Base-by-base conservation (phyloP, 2,329 filamentous ascomycete genomes). In the Raffaelea arxii region DNA sequence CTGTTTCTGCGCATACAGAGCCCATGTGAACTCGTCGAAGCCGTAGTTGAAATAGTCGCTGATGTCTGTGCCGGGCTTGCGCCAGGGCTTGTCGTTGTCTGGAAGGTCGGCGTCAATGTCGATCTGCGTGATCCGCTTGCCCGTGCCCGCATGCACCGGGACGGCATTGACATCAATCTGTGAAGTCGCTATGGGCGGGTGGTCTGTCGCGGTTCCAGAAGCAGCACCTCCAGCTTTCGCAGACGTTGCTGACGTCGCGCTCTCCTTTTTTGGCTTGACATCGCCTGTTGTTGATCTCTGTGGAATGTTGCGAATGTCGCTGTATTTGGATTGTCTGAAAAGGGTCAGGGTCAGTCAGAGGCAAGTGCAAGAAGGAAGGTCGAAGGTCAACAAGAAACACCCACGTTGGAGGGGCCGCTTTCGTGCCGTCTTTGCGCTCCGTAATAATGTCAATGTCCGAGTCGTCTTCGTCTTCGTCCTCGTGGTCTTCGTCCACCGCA, bases 41-140 rank as follows among this genome's bases (percentile, higher is more conserved):
- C 91, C 91, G 65, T 97, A 97, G 70, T 97, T 97, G 77, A 97
- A 97, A 68, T 94, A 97, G 63, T 98, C 92, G 49, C 86, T 92
- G 46, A 95, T 80, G 59, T 98, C 92, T 11, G 91, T 90, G 41
- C 92, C 92, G 0, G 92, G 92, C 53, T 90, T 83, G 39, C 92
- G 82, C 92, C 92, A 98, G 18, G 91, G 90, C 64, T 96, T 97
- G 52, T 90, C 86, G 57, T 89, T 87, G 7, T 86, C 82, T 32
- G 80, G 75, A 19, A 90, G 77, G 57, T 84, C 79, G 75, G 78
- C 70, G 58, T 90, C 85, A 55, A 89, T 84, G 59, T 85, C 84
- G 42, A 88, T 69, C 51, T 81, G 84, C 7, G 81, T 84, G 45
- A 89, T 78, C 56, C 92, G 85, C 56, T 92, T 90, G 55, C 94